Evolutionary conservation across 257 asterid genomes (phyloP).

Genomic region (Solanum lignicaule): DNA sequence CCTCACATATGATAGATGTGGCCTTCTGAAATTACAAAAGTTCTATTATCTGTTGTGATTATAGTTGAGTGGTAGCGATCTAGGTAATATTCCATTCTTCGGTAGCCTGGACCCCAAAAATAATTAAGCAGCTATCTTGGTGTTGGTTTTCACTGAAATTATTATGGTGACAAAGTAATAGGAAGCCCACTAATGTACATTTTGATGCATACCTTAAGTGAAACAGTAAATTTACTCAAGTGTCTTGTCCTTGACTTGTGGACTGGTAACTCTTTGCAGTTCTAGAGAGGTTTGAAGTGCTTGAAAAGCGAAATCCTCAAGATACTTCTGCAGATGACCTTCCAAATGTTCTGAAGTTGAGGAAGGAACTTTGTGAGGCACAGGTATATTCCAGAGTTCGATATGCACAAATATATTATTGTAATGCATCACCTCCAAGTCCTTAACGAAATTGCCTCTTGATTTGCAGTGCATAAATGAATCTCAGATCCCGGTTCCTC

Average conservation of each 20-base stretch:
- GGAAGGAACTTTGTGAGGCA: conserved; percentile 66
- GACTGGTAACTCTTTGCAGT: conserved; percentile 33
- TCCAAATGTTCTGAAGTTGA: conserved; percentile 44
- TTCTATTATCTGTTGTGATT: neutral
- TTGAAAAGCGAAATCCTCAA: conserved; percentile 50
- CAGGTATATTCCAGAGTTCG: conserved; percentile 37
- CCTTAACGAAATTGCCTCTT: neutral
- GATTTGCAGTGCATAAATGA: conserved; percentile 48
- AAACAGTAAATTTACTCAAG: neutral
- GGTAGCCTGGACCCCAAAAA: neutral
- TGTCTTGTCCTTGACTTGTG: neutral
- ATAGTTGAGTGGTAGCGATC: neutral
- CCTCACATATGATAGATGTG: neutral
- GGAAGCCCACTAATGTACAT: neutral
- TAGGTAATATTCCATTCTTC: neutral
- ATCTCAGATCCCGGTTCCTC: conserved; percentile 68
- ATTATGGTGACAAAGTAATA: neutral
- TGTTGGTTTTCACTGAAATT: neutral
- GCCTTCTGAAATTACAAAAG: neutral
- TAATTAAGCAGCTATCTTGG: neutral
- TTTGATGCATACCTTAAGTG: neutral
- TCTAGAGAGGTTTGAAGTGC: conserved; percentile 76
- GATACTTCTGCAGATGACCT: conserved; percentile 62
- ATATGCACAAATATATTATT: neutral
- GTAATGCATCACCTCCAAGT: conserved; percentile 4